phyloP scores from a whole-genome alignment of 495 filamentous ascomycete genomes.

The Neurospora sp. region DNA sequence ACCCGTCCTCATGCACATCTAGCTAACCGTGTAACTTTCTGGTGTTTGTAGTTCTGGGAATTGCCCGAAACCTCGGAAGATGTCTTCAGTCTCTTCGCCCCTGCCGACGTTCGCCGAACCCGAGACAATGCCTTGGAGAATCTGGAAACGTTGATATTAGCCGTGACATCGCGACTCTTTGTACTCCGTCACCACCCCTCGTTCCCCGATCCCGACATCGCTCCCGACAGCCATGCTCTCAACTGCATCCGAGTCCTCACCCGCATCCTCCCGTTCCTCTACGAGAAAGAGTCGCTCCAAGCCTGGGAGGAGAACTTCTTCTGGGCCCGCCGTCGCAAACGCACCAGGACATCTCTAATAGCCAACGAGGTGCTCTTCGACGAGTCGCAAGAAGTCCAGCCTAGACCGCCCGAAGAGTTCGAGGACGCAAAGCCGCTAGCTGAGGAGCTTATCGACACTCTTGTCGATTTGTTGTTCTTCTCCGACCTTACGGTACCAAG shows the following conservation, averaged over 20 bases:
- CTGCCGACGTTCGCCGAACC: slow-evolving; percentile 84
- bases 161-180: slow-evolving; percentile 70
- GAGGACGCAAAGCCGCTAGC: slow-evolving; percentile 82
- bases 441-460: slow-evolving; percentile 86
- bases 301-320: slow-evolving; percentile 90
- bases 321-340: slow-evolving; percentile 68
- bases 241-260: slow-evolving; percentile 93
- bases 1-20: neutral
- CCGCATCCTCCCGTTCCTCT: slow-evolving; percentile 83
- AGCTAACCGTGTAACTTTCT: neutral
- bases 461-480: slow-evolving; percentile 87
- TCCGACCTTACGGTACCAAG: slow-evolving; percentile 75
- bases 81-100: slow-evolving; percentile 92
- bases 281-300: slow-evolving; percentile 80
- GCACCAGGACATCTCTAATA: slow-evolving; percentile 39
- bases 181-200: slow-evolving; percentile 77
- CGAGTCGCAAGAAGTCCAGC: slow-evolving; percentile 49
- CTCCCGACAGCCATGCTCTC: slow-evolving; percentile 80
- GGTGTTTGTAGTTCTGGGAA: slow-evolving; percentile 77
- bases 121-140: slow-evolving; percentile 81
- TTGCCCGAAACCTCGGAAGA: slow-evolving; percentile 93
- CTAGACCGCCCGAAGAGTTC: slow-evolving; percentile 49
- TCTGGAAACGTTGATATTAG: slow-evolving; percentile 80
- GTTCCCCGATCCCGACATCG: slow-evolving; percentile 79
- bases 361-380: slow-evolving; percentile 77